phyloP scores from a whole-genome alignment of 2,329 filamentous ascomycete genomes.

The Trichophyton mentagrophytes region DNA sequence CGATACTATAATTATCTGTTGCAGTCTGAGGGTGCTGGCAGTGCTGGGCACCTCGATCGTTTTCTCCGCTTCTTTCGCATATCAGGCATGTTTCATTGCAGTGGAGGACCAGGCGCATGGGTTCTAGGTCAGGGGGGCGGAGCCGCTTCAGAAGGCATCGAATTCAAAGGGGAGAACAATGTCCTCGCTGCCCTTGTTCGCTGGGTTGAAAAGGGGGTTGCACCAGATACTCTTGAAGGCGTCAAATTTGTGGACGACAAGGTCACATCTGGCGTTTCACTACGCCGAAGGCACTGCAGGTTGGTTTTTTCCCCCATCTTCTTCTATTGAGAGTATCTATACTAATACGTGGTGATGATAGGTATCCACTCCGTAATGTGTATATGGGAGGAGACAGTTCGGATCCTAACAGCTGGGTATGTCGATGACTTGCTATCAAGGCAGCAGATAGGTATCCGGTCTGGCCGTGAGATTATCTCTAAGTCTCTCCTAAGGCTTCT shows the following conservation, averaged over 20 bases:
- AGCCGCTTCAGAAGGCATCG: slow-evolving; percentile 1
- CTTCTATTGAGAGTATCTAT: background rate
- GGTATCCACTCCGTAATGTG: background rate
- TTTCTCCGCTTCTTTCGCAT: slow-evolving; percentile 5
- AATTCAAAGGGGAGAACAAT: background rate
- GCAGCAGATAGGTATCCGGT: background rate
- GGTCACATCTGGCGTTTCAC: background rate
- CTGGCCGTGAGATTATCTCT: background rate
- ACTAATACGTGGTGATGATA: background rate
- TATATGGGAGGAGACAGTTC: background rate
- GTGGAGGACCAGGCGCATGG: slow-evolving; percentile 15
- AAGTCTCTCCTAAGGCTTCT: background rate
- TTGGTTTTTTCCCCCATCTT: background rate
- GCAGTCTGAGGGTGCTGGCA: slow-evolving; percentile 9
- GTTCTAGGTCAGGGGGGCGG: slow-evolving; percentile 22
- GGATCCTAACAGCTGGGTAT: background rate
- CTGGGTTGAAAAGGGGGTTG: background rate
- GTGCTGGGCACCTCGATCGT: background rate
- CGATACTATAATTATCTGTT: slow-evolving; percentile 22
- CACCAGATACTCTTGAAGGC: background rate
- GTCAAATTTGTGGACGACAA: background rate
- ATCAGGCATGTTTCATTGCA: slow-evolving; percentile 5
- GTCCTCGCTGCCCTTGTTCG: background rate
- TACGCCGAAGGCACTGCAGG: slow-evolving; percentile 1
- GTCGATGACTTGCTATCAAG: background rate